These are phyloP conservation scores for Rostrohypoxylon terebratum DNA, from an alignment of 495 filamentous ascomycete species.

Conservation along the genomic window DNA sequence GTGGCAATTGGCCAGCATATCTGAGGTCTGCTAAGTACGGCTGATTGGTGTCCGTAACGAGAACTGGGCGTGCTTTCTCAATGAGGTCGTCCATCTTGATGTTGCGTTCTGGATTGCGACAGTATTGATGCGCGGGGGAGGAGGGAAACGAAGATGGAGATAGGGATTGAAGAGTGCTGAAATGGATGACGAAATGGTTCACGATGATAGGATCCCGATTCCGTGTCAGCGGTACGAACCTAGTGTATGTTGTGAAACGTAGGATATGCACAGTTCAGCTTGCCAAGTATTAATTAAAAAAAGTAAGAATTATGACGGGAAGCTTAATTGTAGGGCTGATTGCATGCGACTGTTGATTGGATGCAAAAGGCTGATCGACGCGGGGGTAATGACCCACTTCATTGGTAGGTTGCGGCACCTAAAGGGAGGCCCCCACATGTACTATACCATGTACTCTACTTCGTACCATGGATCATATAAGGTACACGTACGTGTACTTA, in stretches of 20 bases:
- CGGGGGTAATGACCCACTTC: not conserved
- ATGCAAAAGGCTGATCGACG: not conserved
- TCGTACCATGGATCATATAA: no score
- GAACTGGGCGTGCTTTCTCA: not conserved
- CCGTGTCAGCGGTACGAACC: not conserved
- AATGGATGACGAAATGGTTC: not conserved
- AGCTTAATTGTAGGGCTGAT: constrained; percentile 5
- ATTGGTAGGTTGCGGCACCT: not conserved
- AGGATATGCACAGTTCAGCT: not conserved
- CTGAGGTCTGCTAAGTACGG: not conserved
- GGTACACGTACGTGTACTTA: no score
- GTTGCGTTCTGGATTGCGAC: not conserved
- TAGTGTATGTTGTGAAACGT: not conserved
- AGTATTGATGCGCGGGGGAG: not conserved
- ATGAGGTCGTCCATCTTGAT: not conserved
- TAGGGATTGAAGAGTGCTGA: not conserved
- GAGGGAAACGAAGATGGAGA: not conserved
- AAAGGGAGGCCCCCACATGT: not conserved
- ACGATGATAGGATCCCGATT: not conserved
- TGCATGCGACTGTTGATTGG: not conserved
- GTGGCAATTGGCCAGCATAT: not conserved
- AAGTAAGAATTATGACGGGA: not conserved
- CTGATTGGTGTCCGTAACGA: not conserved
- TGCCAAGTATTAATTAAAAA: not conserved
- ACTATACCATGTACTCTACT: not conserved